Evolutionary conservation across 1,284 basidiomycete species (phyloP).

Genomic region (Tylopilus sp.): DNA sequence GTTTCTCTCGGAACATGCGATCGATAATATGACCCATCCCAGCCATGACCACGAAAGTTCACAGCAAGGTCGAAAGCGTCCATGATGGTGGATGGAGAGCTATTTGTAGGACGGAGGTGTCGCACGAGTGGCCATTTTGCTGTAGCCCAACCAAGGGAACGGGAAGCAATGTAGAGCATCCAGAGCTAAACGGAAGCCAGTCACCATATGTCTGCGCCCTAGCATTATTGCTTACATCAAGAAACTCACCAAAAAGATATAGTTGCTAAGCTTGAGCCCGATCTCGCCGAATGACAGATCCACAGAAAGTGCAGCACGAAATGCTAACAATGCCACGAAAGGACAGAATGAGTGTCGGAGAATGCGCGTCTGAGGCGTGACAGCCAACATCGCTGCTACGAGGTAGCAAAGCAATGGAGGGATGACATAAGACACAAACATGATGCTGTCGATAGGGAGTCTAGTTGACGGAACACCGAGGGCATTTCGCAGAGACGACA

Average conservation of each 20-base stretch:
- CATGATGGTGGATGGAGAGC: not conserved
- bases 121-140: constrained; percentile 1
- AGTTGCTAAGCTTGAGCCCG: not conserved
- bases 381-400: not conserved
- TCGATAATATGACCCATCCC: not conserved
- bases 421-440: not conserved
- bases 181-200: too few relatives aligned
- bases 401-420: not conserved
- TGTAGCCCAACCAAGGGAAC: too few relatives aligned
- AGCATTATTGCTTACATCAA: too few relatives aligned
- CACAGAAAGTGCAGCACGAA: not conserved
- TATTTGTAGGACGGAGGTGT: not conserved
- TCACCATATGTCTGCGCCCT: too few relatives aligned
- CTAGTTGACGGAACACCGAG: not conserved
- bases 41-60: not conserved
- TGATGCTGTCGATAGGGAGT: not conserved
- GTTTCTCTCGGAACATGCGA: not conserved
- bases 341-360: constrained; percentile 1
- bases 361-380: not conserved
- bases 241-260: not conserved
- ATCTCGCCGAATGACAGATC: not conserved
- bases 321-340: not conserved
- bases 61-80: not conserved
- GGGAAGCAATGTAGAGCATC: too few relatives aligned
- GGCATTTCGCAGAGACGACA: not conserved